Evolutionary conservation across 805 yeast species (phyloP), one percentile per base, ranked within the genome.

Genomic region (Myxozyma mucilagina): DNA sequence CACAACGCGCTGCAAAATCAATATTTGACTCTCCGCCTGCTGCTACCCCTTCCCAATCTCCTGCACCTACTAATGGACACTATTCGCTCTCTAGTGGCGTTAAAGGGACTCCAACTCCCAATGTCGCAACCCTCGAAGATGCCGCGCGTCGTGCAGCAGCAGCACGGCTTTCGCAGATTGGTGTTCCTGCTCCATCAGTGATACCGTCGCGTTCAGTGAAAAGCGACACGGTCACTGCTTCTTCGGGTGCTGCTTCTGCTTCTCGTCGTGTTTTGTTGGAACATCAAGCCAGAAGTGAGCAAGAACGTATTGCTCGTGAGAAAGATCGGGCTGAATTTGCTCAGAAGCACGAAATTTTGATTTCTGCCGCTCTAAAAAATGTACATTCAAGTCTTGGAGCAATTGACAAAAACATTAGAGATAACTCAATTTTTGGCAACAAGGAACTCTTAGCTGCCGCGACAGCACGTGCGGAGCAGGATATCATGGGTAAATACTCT

Each of bases 381-480:
- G 87, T 86, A 7, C 76, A 75, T 10, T 68, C 67, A 35, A 72
- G 75, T 13, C 67, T 81, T 58, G 71, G 74, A 36, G 72, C 72
- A 38, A 75, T 81, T 57, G 81, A 80, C 66, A 74, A 75, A 62
- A 63, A 72, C 71, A 67, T 79, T 71, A 72, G 78, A 66, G 73
- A 78, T 68, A 67, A 80, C 72, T 73, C 74, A 60, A 62, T 77
- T 18, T 71, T 71, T 61, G 70, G 73, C 16, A 82, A 83, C 67
- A 83, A 83, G 16, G 84, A 81, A 49, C 80, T 77, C 71, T 90
- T 90, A 76, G 84, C 84, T 65, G 82, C 82, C 65, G 97, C 97
- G 1, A 80, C 87, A 56, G 85, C 86, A 35, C 76, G 88, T 64
- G 97, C 97, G 1, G 88, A 87, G 71, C 81, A 82, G 64, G 84